Evolutionary conservation across 129 eudicot genomes (phyloP).

Genomic region (sunflower (Helianthus annuus)): HanXRQr2.0-SUNRISE NC_035448.2:99621269-99621768

Average conservation of each 20-base stretch:
- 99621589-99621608: neutral
- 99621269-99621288: conserved; percentile 82
- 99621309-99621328: conserved; percentile 97
- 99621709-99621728: conserved; percentile 2
- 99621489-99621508: conserved; percentile 61
- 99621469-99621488: conserved; percentile 74
- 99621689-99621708: neutral
- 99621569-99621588: conserved; percentile 33
- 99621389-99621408: neutral
- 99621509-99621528: conserved; percentile 58
- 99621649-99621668: conserved; percentile 13
- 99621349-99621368: neutral
- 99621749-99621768: neutral
- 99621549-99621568: conserved; percentile 62
- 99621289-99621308: conserved; percentile 91
- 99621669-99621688: neutral
- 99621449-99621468: conserved; percentile 82
- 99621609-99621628: conserved; percentile 1
- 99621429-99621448: conserved; percentile 82
- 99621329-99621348: neutral
- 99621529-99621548: conserved; percentile 84
- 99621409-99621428: conserved; percentile 49
- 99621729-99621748: conserved; percentile 26
- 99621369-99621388: neutral
- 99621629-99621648: neutral